Percentiles rank a stretch among this genome's conserved stretches.
Conservation (phyloP, 1,139 yeast species). For the Blastobotrys indianensis region DNA sequence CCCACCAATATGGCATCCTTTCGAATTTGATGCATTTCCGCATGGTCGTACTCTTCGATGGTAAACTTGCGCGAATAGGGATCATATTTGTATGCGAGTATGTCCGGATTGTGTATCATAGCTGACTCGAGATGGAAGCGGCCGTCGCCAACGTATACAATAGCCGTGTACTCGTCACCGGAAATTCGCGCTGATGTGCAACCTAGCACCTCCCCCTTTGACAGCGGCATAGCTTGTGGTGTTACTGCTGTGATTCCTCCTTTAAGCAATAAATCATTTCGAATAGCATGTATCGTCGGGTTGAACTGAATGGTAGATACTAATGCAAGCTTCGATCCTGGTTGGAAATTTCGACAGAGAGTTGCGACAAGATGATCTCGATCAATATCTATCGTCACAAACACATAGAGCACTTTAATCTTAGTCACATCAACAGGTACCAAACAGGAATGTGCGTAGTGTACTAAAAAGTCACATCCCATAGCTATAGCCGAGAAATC, state of each 20-base stretch:
- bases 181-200: conserved; percentile 80
- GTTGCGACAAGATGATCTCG: conserved; percentile 77
- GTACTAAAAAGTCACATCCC: conserved; percentile 91
- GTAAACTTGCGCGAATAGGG: conserved; percentile 93
- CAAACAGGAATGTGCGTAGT: conserved; percentile 94
- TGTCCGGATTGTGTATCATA: conserved; percentile 92
- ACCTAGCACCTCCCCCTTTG: conserved; percentile 94
- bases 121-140: conserved; percentile 92
- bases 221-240: conserved; percentile 88
- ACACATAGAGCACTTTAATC: conserved; percentile 87
- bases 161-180: conserved; percentile 55
- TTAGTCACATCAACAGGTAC: conserved; percentile 91
- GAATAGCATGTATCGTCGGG: conserved; percentile 81
- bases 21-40: conserved; percentile 70
- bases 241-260: conserved; percentile 48
- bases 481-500: conserved; percentile 90
- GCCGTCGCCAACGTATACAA: conserved; percentile 94
- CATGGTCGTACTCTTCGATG: conserved; percentile 78
- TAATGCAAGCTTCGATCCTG: conserved; percentile 60
- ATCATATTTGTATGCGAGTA: conserved; percentile 90
- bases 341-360: conserved; percentile 60
- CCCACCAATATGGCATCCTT: conserved; percentile 66
- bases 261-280: conserved; percentile 41
- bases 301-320: conserved; percentile 97
- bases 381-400: conserved; percentile 89